Base-by-base conservation (phyloP, 2,329 filamentous ascomycete genomes). In the Neonectria coccinea region DNA sequence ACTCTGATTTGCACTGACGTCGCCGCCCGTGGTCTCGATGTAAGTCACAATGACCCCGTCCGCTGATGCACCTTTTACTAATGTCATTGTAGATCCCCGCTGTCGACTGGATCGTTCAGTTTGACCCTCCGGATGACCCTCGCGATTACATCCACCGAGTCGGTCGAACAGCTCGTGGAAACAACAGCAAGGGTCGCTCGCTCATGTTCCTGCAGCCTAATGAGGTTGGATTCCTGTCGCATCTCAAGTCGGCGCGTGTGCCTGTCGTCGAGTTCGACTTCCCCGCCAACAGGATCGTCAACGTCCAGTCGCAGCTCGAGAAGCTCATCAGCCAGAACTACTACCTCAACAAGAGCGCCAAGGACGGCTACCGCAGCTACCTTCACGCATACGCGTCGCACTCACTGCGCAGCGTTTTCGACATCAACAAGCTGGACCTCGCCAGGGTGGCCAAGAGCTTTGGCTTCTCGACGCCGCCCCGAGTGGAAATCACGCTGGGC, bases 211-310 rank as follows among this genome's bases (percentile, higher is more conserved):
- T 99, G 67, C 92, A 97, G 79, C 96, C 96, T 1, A 91, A 87
- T 65, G 96, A 99, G 80, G 89, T 97, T 18, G 95, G 94, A 27
- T 98, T 99, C 85, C 83, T 99, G 55, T 91, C 91, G 61, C 92
- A 97, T 76, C 86, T 99, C 67, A 97, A 97, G 81, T 92, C 94
- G 57, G 94, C 94, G 14, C 89, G 93, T 66, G 94, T 99, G 2
- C 96, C 96, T 2, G 90, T 99, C 7, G 93, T 97, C 29, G 96
- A 99, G 80, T 98, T 97, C 75, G 95, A 98, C 76, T 96, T 99
- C 76, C 95, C 95, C 2, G 85, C 89, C 61, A 94, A 92, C 82
- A 97, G 97, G 85, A 93, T 99, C 69, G 85, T 95, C 74, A 96
- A 97, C 75, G 90, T 97, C 71, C 91, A 97, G 82, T 89, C 92